Evolutionary conservation across 345 rosid species (phyloP), one percentile per base, ranked within the genome.

Genomic region (Rubroshorea leprosula): DNA sequence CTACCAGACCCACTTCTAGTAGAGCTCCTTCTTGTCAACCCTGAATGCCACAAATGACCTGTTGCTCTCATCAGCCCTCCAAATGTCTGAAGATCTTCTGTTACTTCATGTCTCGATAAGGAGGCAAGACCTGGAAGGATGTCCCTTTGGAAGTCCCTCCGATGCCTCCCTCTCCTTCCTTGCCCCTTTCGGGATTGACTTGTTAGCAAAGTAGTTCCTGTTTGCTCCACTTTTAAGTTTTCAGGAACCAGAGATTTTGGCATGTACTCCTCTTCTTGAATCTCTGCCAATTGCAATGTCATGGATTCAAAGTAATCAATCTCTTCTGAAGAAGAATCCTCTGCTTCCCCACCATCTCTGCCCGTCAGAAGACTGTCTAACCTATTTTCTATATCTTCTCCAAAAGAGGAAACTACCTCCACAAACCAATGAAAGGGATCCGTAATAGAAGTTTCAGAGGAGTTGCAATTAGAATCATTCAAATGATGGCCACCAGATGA

Each of bases 141-240:
- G 76, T 92, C 98, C 83, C 95, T 92, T 71, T 86, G 97, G 81
- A 92, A 92, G 71, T 92, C 98, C 79, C 95, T 81, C 55, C 83
- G 81, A 63, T 86, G 95, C 80, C 99, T 85, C 59, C 97, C 99
- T 72, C 99, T 81, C 77, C 96, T 80, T 60, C 80, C 77, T 56
- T 83, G 90, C 49, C 90, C 93, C 75, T 77, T 86, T 50, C 92
- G 78, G 19, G 87, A 69, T 45, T 81, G 79, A 60, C 63, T 79
- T 29, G 71, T 67, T 61, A 78, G 61, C 10, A 66, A 50, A 4
- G 63, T 38, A 54, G 74, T 66, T 15, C 56, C 86, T 0, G 63
- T 69, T 67, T 76, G 84, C 26, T 83, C 90, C 25, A 80, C 66
- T 62, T 70, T 71, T 60, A 78, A 59, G 74, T 66, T 61, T 58